These are phyloP conservation scores for Mycena olivaceomarginata DNA, from an alignment of 768 basidiomycete genomes.

Conservation along the genomic window DNA sequence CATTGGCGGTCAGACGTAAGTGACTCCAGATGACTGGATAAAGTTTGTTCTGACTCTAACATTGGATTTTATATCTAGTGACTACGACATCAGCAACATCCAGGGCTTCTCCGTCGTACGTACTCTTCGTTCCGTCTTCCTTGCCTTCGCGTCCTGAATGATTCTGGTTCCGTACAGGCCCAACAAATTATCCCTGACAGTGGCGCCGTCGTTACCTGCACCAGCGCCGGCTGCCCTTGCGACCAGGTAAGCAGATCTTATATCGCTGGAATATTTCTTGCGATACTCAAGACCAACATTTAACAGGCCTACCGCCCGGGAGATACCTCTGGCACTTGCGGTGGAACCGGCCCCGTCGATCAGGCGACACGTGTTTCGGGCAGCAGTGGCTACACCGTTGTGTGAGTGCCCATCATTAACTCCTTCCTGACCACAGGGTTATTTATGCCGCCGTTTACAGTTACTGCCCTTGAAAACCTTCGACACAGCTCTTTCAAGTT, in stretches of 20 bases:
- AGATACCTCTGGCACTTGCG: slow-evolving; percentile 32
- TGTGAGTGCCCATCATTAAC: slow-evolving; percentile 1
- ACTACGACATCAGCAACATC: slow-evolving; percentile 44
- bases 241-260: slow-evolving; percentile 14
- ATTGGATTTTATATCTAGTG: slow-evolving; percentile 15
- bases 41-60: neutral
- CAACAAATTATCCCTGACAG: slow-evolving; percentile 31
- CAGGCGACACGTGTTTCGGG: slow-evolving; percentile 20
- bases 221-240: slow-evolving; percentile 31
- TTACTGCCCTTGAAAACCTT: slow-evolving; percentile 8
- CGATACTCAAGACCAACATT: neutral
- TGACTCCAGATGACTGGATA: neutral
- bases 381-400: slow-evolving; percentile 20
- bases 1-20: slow-evolving; percentile 31
- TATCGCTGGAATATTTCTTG: neutral
- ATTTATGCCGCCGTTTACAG: neutral
- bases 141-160: neutral
- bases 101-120: slow-evolving; percentile 40
- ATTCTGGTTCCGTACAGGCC: slow-evolving; percentile 17
- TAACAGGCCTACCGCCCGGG: slow-evolving; percentile 30
- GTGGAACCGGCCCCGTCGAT: slow-evolving; percentile 30
- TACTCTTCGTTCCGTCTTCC: neutral
- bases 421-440: neutral
- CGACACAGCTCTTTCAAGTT: too few species aligned
- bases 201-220: slow-evolving; percentile 31